A percentile compares a stretch with the other conserved stretches of the same genome.
Evolutionary conservation across 768 basidiomycete species (phyloP).

Genomic region (Lactarius indigo): DNA sequence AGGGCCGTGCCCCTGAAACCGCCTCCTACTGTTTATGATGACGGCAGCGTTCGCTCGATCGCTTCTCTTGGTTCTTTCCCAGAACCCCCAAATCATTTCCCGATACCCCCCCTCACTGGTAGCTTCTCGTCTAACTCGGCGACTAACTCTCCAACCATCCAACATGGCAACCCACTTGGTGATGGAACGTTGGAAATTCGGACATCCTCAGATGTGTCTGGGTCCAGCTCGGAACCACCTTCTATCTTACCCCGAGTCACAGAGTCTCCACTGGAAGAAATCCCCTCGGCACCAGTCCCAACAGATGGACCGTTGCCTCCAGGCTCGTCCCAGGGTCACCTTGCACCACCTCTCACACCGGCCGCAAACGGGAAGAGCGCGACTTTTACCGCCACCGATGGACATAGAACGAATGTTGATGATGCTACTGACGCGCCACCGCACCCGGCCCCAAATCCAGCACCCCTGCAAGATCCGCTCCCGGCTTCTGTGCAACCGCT

Average conservation of each 20-base stretch:
- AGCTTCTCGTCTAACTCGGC: constrained; percentile 18
- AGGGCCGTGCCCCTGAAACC: constrained; percentile 1
- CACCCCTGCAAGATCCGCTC: background rate
- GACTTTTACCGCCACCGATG: background rate
- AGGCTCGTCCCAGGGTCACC: background rate
- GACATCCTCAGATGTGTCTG: constrained; percentile 19
- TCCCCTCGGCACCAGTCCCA: background rate
- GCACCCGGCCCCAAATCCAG: background rate
- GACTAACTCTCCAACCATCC: constrained; percentile 2
- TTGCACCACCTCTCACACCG: background rate
- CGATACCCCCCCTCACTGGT: constrained; percentile 46
- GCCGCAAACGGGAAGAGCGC: background rate
- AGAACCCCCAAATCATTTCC: constrained; percentile 67
- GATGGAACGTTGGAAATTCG: constrained; percentile 6
- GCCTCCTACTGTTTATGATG: constrained; percentile 19
- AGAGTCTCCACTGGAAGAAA: constrained; percentile 18
- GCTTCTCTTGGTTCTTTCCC: constrained; percentile 73
- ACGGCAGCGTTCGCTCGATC: constrained; percentile 38
- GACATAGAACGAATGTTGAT: background rate
- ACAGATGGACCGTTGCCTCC: background rate
- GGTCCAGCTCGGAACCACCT: constrained; percentile 10
- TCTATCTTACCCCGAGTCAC: constrained; percentile 12
- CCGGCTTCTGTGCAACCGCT: background rate
- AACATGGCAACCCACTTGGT: background rate
- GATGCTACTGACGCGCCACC: background rate